phyloP scores from a whole-genome alignment of 192 early-diverging fungal species.

The Coemansia sp. region DNA sequence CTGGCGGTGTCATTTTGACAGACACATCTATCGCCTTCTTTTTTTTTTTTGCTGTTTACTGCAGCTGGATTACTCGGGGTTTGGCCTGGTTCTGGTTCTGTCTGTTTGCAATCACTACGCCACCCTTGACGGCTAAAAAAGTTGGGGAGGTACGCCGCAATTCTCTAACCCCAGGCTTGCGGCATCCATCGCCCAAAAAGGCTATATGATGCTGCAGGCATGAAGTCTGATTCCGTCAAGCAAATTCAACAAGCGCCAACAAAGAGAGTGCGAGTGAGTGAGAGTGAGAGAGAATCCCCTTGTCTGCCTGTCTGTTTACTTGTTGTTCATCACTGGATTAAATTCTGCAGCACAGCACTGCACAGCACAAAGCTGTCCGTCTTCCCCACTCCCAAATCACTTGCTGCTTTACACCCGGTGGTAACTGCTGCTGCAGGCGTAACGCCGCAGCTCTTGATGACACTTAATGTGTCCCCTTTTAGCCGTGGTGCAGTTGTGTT shows the following conservation, averaged over 20 bases:
- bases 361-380: too few species aligned
- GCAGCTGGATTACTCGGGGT: too few species aligned
- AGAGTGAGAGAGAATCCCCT: background rate
- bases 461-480: constrained; percentile 2
- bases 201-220: constrained; percentile 21
- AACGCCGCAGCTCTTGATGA: constrained; percentile 4
- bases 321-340: too few species aligned
- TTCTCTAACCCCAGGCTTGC: background rate
- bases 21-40: too few species aligned
- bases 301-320: background rate
- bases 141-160: constrained; percentile 3
- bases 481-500: background rate
- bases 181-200: constrained; percentile 24
- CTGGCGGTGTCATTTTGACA: too few species aligned
- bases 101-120: background rate
- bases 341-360: too few species aligned
- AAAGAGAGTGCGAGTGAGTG: background rate
- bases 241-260: background rate
- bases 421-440: constrained; percentile 9
- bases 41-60: too few species aligned
- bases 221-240: background rate
- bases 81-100: too few species aligned
- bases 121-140: background rate
- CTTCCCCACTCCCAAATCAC: too few species aligned
- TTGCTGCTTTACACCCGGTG: background rate